Evolutionary conservation across 2,329 filamentous ascomycete species (phyloP), one percentile per base, ranked within the genome.

Genomic region (Sarocladiaceae sp.): DNA sequence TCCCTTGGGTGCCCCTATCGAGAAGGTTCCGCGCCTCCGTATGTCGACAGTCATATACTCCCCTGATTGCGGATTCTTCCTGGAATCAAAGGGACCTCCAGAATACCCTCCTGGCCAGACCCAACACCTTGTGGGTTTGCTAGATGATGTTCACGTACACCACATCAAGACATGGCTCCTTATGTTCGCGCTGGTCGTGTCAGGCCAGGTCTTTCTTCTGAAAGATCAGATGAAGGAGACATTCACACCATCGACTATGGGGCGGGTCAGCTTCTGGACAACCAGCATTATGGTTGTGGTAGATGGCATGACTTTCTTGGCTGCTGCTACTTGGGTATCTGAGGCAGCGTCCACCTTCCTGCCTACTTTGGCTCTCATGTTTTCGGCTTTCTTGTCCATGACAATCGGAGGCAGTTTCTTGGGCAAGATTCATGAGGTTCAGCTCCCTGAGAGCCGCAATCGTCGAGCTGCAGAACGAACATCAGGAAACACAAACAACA

Each of bases 31-130:
- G 2, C 72, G 69, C 26, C 71, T 88, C 26, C 74, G 79, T 52
- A 79, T 87, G 71, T 86, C 84, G 2, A 73, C 79, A 5, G 74
- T 87, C 20, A 71, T 86, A 17, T 87, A 82, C 66, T 87, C 84
- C 11, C 84, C 84, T 1, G 84, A 87, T 62, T 88, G 84, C 59
- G 79, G 76, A 3, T 86, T 82, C 65, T 84, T 86, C 55, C 69
- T 88, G 29, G 81, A 86, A 60, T 80, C 80, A 13, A 83, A 82
- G 59, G 84, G 84, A 0, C 80, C 83, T 2, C 83, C 83, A 0
- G 68, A 72, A 13, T 83, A 74, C 54, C 61, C 78, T 0, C 69
- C 74, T 0, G 65, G 65, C 4, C 77, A 82, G 28, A 76, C 75
- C 1, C 67, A 76, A 8, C 83, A 87, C 60, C 70, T 87, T 3